These are phyloP conservation scores for Aegilops bicornis DNA, from an alignment of 176 grass and related monocot genomes.

Conservation along the genomic window DNA sequence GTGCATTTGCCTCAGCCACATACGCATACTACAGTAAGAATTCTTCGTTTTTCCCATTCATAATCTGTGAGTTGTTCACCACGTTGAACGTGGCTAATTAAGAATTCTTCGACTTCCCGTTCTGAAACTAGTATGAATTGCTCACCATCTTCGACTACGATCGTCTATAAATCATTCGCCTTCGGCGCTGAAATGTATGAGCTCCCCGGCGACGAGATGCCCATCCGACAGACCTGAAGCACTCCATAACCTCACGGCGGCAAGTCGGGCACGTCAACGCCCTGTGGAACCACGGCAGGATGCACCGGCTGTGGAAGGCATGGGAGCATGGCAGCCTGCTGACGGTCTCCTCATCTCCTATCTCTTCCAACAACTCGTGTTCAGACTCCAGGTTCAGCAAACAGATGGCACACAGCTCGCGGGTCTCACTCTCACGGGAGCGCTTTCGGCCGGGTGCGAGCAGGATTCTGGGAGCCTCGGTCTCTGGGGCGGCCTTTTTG, in stretches of 20 bases:
- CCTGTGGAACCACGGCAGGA: neutral
- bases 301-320: neutral
- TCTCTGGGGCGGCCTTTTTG: neutral
- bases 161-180: no score
- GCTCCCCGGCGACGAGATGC: no score
- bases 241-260: neutral
- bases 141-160: no score
- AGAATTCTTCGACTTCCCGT: no score
- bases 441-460: neutral
- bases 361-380: neutral
- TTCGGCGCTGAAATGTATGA: no score
- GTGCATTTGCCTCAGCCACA: no score
- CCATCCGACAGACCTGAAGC: neutral
- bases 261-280: neutral
- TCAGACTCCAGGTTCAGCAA: neutral
- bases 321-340: neutral
- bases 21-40: no score
- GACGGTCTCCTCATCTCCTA: neutral
- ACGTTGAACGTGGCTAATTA: no score
- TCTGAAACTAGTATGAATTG: no score
- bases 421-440: neutral
- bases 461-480: neutral
- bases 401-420: neutral
- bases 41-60: no score
- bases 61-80: no score